Percentiles rank a stretch among this genome's conserved stretches.
These are phyloP conservation scores for Phoenix dactylifera DNA, from an alignment of 176 grass and related monocot species.

Conservation along the genomic window DNA sequence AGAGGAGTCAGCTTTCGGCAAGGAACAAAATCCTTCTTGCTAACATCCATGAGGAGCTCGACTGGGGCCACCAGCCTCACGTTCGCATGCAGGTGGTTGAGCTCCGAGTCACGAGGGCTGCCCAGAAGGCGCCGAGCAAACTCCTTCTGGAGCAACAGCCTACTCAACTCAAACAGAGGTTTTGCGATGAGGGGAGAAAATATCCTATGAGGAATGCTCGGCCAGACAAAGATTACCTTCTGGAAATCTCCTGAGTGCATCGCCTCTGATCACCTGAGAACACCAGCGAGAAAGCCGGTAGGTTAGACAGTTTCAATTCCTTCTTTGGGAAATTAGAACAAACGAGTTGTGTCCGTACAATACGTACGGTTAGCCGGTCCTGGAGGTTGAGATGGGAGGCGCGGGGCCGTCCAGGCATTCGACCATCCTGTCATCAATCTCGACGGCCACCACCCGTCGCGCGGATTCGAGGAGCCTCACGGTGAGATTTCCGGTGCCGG, in stretches of 20 bases:
- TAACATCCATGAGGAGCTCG: slow-evolving; percentile 67
- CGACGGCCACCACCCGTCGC: slow-evolving; percentile 39
- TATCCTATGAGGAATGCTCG: slow-evolving; percentile 74
- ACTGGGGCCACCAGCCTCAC: slow-evolving; percentile 45
- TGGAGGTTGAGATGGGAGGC: slow-evolving; percentile 31
- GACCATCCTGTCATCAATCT: slow-evolving; percentile 79
- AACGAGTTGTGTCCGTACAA: slow-evolving; percentile 23
- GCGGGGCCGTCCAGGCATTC: slow-evolving; percentile 44
- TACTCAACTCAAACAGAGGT: slow-evolving; percentile 36
- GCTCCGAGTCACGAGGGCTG: slow-evolving; percentile 54
- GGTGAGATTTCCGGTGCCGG: slow-evolving; percentile 72
- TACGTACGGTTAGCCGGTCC: slow-evolving; percentile 41
- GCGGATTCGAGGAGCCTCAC: slow-evolving; percentile 53
- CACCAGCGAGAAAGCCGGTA: not conserved
- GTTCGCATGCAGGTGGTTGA: slow-evolving; percentile 68
- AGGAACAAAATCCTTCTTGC: slow-evolving; percentile 77
- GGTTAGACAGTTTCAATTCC: not conserved
- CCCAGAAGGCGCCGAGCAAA: slow-evolving; percentile 57
- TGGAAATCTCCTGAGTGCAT: slow-evolving; percentile 63
- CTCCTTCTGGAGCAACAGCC: slow-evolving; percentile 70
- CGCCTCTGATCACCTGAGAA: slow-evolving; percentile 48
- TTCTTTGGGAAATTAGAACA: slow-evolving; percentile 29
- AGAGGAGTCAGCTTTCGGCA: slow-evolving; percentile 68
- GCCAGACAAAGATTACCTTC: slow-evolving; percentile 58
- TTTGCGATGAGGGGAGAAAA: slow-evolving; percentile 78